Evolutionary conservation across 768 basidiomycete genomes (phyloP), one percentile per base, ranked within the genome.

Genomic region (Russula lepida): DNA sequence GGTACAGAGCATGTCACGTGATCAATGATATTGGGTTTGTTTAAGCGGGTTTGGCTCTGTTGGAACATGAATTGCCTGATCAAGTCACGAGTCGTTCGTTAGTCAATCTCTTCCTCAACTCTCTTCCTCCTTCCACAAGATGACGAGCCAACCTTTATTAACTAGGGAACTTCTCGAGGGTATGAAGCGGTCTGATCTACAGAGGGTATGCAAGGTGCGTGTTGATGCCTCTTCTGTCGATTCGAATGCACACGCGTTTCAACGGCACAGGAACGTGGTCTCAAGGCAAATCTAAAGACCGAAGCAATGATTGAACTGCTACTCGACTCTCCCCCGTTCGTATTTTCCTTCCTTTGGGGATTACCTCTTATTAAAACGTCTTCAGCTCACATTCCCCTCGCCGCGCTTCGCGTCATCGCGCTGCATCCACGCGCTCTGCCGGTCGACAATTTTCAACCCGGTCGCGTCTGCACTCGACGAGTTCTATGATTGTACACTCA

Each of bases 251-350:
- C 47, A 58, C 64, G 47, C 48, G 63, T 57, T 49, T 35, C 30
- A 51, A 35, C 48, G 54, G 52, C 64, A 53, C 58, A 92, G 88
- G 86, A 89, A 67, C 83, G 85, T 69, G 88, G 88, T 60, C 82
- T 92, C 63, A 88, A 81, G 73, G 89, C 89, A 48, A 91, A 91
- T 72, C 79, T 90, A 69, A 91, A 88, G 76, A 82, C 86, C 25
- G 87, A 89, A 68, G 84, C 82, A 50, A 75, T 92, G 64, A 89
- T 92, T 68, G 85, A 89, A 69, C 76, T 88, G 19, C 74, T 92
- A 28, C 74, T 88, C 15, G 82, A 85, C 66, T 79, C 77, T 17
- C 52, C 64, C 1, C 32, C 49, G 63, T 64, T 53, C 35, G 60
- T 56, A 32, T 51, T 13, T 41, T 30, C 37, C 51, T 23, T 13